Base-by-base conservation (phyloP, 2,329 filamentous ascomycete genomes). In the Botrytis paeoniae region DNA sequence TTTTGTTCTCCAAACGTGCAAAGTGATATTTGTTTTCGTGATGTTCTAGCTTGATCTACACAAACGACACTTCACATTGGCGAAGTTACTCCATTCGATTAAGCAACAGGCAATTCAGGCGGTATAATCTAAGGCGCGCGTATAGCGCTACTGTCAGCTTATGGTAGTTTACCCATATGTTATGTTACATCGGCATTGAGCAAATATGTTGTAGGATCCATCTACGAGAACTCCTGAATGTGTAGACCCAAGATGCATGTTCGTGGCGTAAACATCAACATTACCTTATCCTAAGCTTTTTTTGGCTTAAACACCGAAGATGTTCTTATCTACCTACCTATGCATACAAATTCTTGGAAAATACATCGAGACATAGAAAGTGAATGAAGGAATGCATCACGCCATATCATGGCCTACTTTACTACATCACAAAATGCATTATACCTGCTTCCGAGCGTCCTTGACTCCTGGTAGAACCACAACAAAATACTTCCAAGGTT, bases 1-100 rank as follows among this genome's bases (percentile, higher is more conserved):
- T 65, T 63, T 77, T 65, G 29, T 51, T 35, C 32, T 64, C 66
- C 6, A 35, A 12, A 14, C n/a, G 18, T 48, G 39, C 29, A 16
- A 62, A 37, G n/a, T 63, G 39, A 45, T 7, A 12, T 69, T 41
- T 7, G 14, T 51, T 16, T 54, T 54, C 12, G n/a, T n/a, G 32
- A 62, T 35, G 37, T 43, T 70, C 22, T 45, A 35, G n/a, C n/a
- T 45, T n/a, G 25, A 43, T 35, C 1, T 25, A n/a, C 14, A 32
- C 9, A 37, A n/a, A 32, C 32, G 18, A 22, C 60, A n/a, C 25
- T 57, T 37, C 8, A 20, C 16, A n/a, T 37, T 29, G 20, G 4
- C 29, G 32, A 39, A 54, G 37, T 35, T 48, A 18, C n/a, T 37
- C 29, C 16, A 22, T 48, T 48, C 20, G 22, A n/a, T 32, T 35